Base-by-base conservation (phyloP, 305 asterid genomes). In the Vinca major region DNA sequence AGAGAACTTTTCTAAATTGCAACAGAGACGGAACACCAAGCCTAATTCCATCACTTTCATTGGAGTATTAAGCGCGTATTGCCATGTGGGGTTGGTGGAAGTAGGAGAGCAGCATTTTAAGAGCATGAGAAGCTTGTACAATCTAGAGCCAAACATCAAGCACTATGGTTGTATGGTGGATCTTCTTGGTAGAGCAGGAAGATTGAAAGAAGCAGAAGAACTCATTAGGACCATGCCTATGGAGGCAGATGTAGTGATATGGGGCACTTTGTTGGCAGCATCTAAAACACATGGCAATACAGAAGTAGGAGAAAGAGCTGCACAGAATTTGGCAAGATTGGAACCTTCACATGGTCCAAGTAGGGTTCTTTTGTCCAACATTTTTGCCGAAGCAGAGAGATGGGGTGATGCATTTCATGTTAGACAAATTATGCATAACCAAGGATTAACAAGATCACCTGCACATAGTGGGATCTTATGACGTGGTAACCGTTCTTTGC, bases 131-230 rank as follows among this genome's bases (percentile, higher is more conserved):
- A 65, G 65, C 4, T 16, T 75, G 4, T 84, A 93, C 45, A 65
- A 75, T 49, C 14, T 90, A 55, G 87, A 90, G 65, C 99, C 96
- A 37, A 84, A 82, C 62, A 76, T 89, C 43, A 90, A 93, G 82
- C 97, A 93, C 70, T 93, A 87, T 16, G 99, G 97, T 0, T 93
- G 99, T 67, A 85, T 90, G 96, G 92, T 93, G 65, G 99, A 93
- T 83, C 86, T 93, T 49, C 82, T 93, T 33, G 90, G 95, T 57
- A 82, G 96, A 75, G 89, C 92, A 12, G 99, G 97, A 54, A 83
- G 88, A 65, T 70, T 93, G 71, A 69, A 63, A 71, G 97, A 90
- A 77, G 97, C 99, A 0, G 97, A 93, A 70, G 84, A 79, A 37
- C 82, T 90, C 9, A 68, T 93, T 74, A 53, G 68, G 63, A 78